phyloP scores from a whole-genome alignment of 768 basidiomycete genomes.

The Coprinopsis sp. region DNA sequence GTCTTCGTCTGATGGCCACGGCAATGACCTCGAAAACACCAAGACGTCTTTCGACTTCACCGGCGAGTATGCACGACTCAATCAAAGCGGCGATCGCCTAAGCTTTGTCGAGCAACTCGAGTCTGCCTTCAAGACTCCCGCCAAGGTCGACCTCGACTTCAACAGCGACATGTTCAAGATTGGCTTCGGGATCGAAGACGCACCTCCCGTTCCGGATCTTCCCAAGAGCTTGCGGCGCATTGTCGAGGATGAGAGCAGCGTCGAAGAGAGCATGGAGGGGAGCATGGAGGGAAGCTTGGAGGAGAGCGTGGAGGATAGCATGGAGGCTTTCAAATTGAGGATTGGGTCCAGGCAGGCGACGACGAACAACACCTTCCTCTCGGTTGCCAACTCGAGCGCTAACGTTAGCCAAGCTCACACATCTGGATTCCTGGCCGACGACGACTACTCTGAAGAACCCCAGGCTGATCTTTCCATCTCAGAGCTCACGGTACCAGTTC shows the following conservation, averaged over 20 bases:
- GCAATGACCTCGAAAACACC: conserved; percentile 31
- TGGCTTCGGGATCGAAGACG: conserved; percentile 23
- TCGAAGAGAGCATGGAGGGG: conserved; percentile 11
- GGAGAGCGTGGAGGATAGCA: too few species aligned
- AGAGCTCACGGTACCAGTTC: too few species aligned
- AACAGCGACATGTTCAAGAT: conserved; percentile 24
- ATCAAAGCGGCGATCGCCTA: conserved; percentile 62
- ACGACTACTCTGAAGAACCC: not conserved
- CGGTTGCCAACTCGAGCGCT: too few species aligned
- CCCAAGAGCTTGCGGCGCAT: conserved; percentile 25
- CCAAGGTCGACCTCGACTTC: conserved; percentile 58
- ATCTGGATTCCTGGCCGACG: not conserved
- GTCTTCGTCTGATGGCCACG: conserved; percentile 1
- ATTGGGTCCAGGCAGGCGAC: too few species aligned
- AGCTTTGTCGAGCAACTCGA: conserved; percentile 85
- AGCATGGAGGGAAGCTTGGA: conserved; percentile 3
- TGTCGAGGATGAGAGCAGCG: conserved; percentile 3
- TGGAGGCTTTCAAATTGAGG: conserved; percentile 4
- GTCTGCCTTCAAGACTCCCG: conserved; percentile 73
- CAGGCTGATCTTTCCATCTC: too few species aligned
- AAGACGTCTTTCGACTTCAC: conserved; percentile 85
- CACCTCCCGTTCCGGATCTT: conserved; percentile 51
- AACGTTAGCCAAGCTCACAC: too few species aligned
- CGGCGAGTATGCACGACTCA: conserved; percentile 64
- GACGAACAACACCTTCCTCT: too few species aligned